Conservation (phyloP, 2,329 filamentous ascomycete species). For the Aspergillus sp. region DNA sequence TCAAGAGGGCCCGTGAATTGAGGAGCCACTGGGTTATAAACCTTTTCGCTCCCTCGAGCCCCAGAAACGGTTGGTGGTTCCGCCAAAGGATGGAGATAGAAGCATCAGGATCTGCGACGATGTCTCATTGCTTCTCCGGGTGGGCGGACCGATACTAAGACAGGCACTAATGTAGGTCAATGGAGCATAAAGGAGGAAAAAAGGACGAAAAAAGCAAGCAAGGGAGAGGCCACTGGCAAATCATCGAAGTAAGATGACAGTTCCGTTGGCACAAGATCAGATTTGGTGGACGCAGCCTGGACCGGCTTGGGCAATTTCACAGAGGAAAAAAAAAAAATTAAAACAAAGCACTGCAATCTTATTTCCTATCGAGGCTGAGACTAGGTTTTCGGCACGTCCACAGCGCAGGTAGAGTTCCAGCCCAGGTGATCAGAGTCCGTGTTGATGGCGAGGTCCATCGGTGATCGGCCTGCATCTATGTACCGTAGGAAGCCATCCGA, state of each 20-base stretch:
- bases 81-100: slow-evolving; percentile 10
- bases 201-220: slow-evolving; percentile 16
- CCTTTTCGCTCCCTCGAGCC: slow-evolving; percentile 6
- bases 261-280: slow-evolving; percentile 4
- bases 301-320: neutral
- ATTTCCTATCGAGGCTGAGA: neutral
- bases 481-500: slow-evolving; percentile 5
- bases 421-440: slow-evolving; percentile 2
- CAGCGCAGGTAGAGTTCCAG: slow-evolving; percentile 10
- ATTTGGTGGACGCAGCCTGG: slow-evolving; percentile 7
- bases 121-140: slow-evolving; percentile 21
- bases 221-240: slow-evolving; percentile 17
- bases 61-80: slow-evolving; percentile 5
- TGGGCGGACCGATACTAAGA: slow-evolving; percentile 16
- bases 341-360: neutral
- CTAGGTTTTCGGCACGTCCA: slow-evolving; percentile 1
- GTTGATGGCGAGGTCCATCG: neutral
- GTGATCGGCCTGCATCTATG: slow-evolving; percentile 12
- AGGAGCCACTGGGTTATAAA: slow-evolving; percentile 16
- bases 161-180: slow-evolving; percentile 10
- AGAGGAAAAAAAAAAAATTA: neutral
- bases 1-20: neutral
- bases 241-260: slow-evolving; percentile 14
- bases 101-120: slow-evolving; percentile 15
- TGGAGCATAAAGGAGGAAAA: slow-evolving; percentile 1